phyloP scores from a whole-genome alignment of 345 rosid genomes.

The Alliaria petiolata region DNA sequence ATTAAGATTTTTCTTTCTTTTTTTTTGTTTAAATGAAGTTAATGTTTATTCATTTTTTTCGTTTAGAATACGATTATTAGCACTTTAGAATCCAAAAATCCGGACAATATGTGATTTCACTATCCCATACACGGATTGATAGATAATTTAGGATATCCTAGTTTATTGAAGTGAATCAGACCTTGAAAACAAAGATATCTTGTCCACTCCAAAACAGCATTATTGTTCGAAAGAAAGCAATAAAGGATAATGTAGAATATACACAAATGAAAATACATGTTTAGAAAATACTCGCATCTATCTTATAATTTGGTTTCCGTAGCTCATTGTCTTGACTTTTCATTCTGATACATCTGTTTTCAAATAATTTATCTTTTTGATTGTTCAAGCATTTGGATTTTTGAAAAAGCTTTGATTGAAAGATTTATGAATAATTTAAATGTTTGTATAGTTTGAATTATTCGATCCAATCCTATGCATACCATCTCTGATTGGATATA shows the following conservation, averaged over 20 bases:
- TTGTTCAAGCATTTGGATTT: not conserved
- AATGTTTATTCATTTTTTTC: no score
- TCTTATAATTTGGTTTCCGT: not conserved
- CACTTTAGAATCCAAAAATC: not conserved
- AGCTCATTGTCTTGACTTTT: not conserved
- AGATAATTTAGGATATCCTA: no score
- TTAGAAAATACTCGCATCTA: not conserved
- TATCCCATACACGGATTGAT: not conserved
- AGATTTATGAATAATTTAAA: not conserved
- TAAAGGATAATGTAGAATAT: not conserved
- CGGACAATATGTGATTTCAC: not conserved
- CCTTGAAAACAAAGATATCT: not conserved
- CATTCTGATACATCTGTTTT: not conserved
- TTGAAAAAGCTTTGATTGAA: not conserved
- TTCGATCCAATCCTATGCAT: slow-evolving; percentile 4
- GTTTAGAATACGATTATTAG: not conserved
- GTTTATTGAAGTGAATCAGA: not conserved
- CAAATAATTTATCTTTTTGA: not conserved
- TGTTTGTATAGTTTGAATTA: not conserved
- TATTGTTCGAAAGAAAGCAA: not conserved
- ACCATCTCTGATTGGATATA: not conserved
- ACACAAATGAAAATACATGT: not conserved
- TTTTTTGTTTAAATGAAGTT: not conserved
- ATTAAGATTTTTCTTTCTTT: not conserved
- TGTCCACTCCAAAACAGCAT: not conserved